Percentiles rank a stretch among this genome's conserved stretches.
Evolutionary conservation across 2,329 filamentous ascomycete genomes (phyloP).

Genomic region (Dichotomopilus funicola): DNA sequence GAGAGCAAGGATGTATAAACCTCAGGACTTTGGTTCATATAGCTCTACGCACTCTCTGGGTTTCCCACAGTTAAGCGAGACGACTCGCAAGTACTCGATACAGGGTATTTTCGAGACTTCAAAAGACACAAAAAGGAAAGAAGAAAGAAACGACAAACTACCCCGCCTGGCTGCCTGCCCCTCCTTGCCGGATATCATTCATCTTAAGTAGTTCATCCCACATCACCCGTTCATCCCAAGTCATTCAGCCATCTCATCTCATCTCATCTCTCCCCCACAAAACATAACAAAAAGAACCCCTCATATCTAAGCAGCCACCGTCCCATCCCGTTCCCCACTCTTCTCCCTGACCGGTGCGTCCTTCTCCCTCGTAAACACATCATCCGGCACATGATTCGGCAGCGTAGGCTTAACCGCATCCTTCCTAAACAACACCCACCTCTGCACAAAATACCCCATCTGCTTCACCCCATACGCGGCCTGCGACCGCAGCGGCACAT

Average conservation of each 20-base stretch:
- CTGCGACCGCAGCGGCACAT: slow-evolving; percentile 24
- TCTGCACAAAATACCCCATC: slow-evolving; percentile 13
- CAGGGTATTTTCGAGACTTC: too few relatives aligned
- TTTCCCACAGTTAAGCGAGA: too few relatives aligned
- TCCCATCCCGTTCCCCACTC: slow-evolving; percentile 1
- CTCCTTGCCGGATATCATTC: too few relatives aligned
- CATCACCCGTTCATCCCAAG: background rate
- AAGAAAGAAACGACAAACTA: too few relatives aligned
- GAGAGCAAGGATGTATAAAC: too few relatives aligned
- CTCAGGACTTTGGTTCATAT: too few relatives aligned
- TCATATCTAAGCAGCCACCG: background rate
- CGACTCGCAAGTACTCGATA: too few relatives aligned
- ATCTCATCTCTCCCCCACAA: background rate
- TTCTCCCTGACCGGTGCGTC: slow-evolving; percentile 6
- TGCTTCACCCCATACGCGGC: slow-evolving; percentile 20
- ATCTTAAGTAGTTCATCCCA: too few relatives aligned
- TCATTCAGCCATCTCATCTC: background rate
- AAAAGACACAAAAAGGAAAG: too few relatives aligned
- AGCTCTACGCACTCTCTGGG: too few relatives aligned
- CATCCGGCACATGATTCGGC: slow-evolving; percentile 8
- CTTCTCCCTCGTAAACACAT: slow-evolving; percentile 4
- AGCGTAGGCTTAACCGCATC: slow-evolving; percentile 10
- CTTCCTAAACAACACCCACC: slow-evolving; percentile 6
- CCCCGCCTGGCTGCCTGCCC: too few relatives aligned
- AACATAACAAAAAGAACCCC: background rate